These are phyloP conservation scores for Penicillium paxilli DNA, from an alignment of 495 filamentous ascomycete genomes.

Conservation along the genomic window DNA sequence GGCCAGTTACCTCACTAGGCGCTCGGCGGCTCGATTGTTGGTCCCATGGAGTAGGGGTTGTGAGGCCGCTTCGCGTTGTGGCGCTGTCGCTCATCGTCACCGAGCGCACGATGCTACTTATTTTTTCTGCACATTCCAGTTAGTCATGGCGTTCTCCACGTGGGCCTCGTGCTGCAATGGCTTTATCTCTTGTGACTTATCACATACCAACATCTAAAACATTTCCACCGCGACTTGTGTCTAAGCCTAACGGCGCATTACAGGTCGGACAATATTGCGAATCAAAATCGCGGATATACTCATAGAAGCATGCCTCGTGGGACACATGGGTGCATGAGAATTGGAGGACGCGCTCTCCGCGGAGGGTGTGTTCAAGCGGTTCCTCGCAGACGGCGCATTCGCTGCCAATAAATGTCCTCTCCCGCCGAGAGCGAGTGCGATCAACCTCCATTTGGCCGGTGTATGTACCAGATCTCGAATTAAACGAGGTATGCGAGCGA, in stretches of 20 bases:
- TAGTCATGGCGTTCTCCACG: neutral
- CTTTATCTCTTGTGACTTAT: neutral
- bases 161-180: neutral
- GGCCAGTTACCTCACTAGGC: slow-evolving; percentile 49
- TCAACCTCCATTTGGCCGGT: slow-evolving; percentile 78
- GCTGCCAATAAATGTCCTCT: slow-evolving; percentile 92
- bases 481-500: slow-evolving; percentile 44
- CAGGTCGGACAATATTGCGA: slow-evolving; percentile 94
- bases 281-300: slow-evolving; percentile 94
- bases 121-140: slow-evolving; percentile 66
- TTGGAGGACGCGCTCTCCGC: slow-evolving; percentile 92
- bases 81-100: slow-evolving; percentile 67
- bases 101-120: slow-evolving; percentile 90
- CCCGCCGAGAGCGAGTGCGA: slow-evolving; percentile 76
- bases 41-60: slow-evolving; percentile 63
- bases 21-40: slow-evolving; percentile 46
- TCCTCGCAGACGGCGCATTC: slow-evolving; percentile 98
- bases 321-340: slow-evolving; percentile 96
- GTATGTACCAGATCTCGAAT: slow-evolving; percentile 51
- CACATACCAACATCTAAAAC: slow-evolving; percentile 87
- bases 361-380: slow-evolving; percentile 92
- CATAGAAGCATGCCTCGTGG: slow-evolving; percentile 98
- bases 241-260: slow-evolving; percentile 87
- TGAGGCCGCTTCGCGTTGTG: slow-evolving; percentile 48
- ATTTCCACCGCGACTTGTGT: slow-evolving; percentile 94